Conservation (phyloP, 805 yeast genomes). For the Teunomyces tritomae region DNA sequence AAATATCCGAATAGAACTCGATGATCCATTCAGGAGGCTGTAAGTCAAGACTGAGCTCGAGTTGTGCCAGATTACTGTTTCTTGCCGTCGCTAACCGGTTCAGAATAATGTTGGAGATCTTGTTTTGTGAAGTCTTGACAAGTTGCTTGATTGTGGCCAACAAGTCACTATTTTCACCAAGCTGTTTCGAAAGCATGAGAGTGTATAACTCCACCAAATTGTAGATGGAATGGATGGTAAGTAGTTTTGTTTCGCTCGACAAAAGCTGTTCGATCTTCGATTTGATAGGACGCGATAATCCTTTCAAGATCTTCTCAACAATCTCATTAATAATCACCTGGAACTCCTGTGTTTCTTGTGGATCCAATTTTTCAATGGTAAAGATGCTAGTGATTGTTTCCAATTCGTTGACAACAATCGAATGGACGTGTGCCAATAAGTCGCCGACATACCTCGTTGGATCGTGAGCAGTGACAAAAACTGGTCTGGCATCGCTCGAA, state of each 20-base stretch:
- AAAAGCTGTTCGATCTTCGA: slow-evolving; percentile 67
- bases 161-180: slow-evolving; percentile 19
- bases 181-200: slow-evolving; percentile 59
- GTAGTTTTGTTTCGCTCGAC: slow-evolving; percentile 59
- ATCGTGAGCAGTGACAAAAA: slow-evolving; percentile 70
- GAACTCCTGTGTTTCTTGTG: slow-evolving; percentile 24
- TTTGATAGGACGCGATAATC: slow-evolving; percentile 58
- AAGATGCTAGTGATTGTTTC: slow-evolving; percentile 71
- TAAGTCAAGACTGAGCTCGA: slow-evolving; percentile 51
- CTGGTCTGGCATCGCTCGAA: slow-evolving; percentile 36
- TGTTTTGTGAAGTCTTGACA: slow-evolving; percentile 24
- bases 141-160: slow-evolving; percentile 23
- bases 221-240: slow-evolving; percentile 54
- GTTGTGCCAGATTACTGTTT: slow-evolving; percentile 37
- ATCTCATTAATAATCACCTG: slow-evolving; percentile 32
- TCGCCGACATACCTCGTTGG: slow-evolving; percentile 83
- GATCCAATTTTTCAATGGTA: slow-evolving; percentile 18
- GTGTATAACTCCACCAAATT: slow-evolving; percentile 66
- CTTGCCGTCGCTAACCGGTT: slow-evolving; percentile 31
- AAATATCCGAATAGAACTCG: slow-evolving; percentile 59
- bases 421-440: slow-evolving; percentile 82
- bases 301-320: slow-evolving; percentile 48
- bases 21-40: slow-evolving; percentile 83
- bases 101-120: slow-evolving; percentile 22
- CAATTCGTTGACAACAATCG: slow-evolving; percentile 80